Evolutionary conservation across 23 red algal genomes (phyloP).

Genomic region (Gracilaria domingensis): DNA sequence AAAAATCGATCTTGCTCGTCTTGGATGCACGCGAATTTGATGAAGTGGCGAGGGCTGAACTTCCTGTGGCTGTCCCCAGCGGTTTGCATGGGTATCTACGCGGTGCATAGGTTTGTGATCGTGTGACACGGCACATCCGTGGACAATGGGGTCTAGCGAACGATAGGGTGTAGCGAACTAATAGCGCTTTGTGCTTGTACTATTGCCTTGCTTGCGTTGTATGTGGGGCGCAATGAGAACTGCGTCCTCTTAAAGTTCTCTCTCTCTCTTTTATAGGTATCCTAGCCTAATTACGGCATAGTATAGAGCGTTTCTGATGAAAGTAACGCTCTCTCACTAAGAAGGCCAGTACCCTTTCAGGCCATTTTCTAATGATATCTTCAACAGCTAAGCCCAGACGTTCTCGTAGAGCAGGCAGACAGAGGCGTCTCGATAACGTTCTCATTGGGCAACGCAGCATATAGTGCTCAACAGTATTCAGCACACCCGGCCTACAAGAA

Average conservation of each 20-base stretch:
- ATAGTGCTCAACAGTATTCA: neutral
- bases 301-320: neutral
- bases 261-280: conserved; percentile 8
- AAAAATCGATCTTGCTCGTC: conserved; percentile 15
- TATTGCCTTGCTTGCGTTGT: no score
- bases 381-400: neutral
- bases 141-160: no score
- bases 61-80: conserved; percentile 19
- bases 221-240: no score
- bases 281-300: no score
- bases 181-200: no score
- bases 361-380: neutral
- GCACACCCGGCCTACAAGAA: neutral
- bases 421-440: neutral
- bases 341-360: neutral
- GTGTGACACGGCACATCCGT: no score
- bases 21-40: conserved; percentile 31
- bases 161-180: no score
- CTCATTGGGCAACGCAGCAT: neutral
- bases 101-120: no score
- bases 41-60: conserved; percentile 42
- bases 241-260: neutral
- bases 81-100: no score
- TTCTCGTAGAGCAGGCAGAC: neutral
- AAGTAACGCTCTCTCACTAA: conserved; percentile 14